Evolutionary conservation across 1,284 basidiomycete species (phyloP), one percentile per base, ranked within the genome.

Genomic region (Trichosporon faecale): DNA sequence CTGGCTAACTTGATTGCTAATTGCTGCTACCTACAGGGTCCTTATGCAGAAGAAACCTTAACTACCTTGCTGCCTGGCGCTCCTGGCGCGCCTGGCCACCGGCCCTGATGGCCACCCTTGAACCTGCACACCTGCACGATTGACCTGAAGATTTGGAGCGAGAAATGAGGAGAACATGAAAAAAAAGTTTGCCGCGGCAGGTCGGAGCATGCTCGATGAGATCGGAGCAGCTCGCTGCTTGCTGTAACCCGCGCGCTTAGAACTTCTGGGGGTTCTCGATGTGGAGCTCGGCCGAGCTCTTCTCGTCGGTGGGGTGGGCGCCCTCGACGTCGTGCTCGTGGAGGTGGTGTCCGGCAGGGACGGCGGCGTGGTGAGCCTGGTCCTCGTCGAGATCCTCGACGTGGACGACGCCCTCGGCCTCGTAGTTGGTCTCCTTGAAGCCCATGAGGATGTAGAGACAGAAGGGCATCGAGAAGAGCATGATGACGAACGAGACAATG

Each of bases 381-480:
- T 67, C 66, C 23, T 69, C 72, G 33, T 65, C 49, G 66, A 80
- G 65, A 37, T 80, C 75, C 65, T 79, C 80, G 65, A 80, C 78
- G 49, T 75, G 73, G 70, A 78, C 67, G 18, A 71, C 68, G 16
- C 67, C 68, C 63, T 78, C 76, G 35, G 72, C 73, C 21, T 76
- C 76, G 73, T 79, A 76, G 73, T 77, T 79, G 46, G 77, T 74
- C 27, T 80, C 78, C 49, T 71, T 71, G 70, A 69, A 68, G 14
- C 69, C 68, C 66, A 68, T 74, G 60, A 82, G 71, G 57, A 82
- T 78, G 37, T 73, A 63, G 49, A 72, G 75, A 46, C 70, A 73
- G 49, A 79, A 73, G 14, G 78, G 78, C 18, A 82, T 75, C 5
- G 78, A 76, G 35, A 78, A 66, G 64, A 81, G 66, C 68, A 79